phyloP scores from a whole-genome alignment of 495 filamentous ascomycete species.

The Astrothelium subdiscretum region DNA sequence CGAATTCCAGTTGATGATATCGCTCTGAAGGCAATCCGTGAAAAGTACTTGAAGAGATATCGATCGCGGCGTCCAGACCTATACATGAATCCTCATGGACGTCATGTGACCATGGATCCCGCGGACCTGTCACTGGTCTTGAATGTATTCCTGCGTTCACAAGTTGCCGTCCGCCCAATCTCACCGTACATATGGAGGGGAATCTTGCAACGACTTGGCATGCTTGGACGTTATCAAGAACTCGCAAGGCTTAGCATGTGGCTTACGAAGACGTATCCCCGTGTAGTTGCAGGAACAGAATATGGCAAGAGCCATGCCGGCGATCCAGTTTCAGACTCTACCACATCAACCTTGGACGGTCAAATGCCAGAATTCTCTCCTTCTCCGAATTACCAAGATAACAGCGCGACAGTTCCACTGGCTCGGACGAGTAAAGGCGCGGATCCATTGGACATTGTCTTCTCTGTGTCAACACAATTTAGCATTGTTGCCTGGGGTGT shows the following conservation, averaged over 20 bases:
- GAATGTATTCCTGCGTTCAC: conserved; percentile 24
- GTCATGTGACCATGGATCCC: background rate
- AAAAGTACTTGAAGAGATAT: conserved; percentile 2
- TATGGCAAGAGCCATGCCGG: background rate
- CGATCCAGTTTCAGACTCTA: background rate
- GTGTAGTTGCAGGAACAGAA: no score
- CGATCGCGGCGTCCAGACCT: background rate
- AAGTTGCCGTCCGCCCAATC: conserved; percentile 25
- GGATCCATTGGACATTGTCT: background rate
- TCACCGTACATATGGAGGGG: conserved; percentile 34
- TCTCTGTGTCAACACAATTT: background rate
- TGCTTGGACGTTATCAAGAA: conserved; percentile 32
- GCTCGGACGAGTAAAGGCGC: background rate
- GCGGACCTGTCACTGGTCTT: conserved; percentile 24
- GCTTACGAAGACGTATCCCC: conserved; percentile 1
- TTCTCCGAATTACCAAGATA: background rate
- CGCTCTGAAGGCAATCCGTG: background rate
- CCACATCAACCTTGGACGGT: background rate
- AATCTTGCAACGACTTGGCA: conserved; percentile 38
- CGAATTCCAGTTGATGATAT: background rate
- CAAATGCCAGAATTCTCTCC: background rate
- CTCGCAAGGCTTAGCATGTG: conserved; percentile 28
- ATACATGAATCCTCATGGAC: background rate
- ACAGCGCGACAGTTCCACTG: background rate
- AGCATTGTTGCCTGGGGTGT: background rate